Percentiles rank a stretch among this genome's conserved stretches.
Evolutionary conservation across 352 stramenopile genomes (phyloP).

Genomic region (Halophytophthora batemanensis): DNA sequence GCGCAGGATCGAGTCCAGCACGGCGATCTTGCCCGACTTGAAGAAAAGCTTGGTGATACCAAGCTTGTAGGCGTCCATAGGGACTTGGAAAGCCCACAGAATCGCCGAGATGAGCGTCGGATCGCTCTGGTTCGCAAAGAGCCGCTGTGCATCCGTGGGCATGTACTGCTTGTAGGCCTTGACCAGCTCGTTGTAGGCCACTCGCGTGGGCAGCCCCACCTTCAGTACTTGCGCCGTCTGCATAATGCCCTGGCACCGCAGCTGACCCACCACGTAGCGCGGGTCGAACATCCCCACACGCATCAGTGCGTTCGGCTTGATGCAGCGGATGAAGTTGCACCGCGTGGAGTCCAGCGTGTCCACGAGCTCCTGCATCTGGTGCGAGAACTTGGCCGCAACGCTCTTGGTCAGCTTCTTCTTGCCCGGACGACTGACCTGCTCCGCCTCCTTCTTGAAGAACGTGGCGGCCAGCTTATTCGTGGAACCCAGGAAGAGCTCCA

Average conservation of each 20-base stretch:
- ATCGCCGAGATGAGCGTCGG: conserved; percentile 86
- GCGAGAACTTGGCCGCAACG: conserved; percentile 82
- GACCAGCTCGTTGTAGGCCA: conserved; percentile 89
- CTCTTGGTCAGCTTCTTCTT: conserved; percentile 80
- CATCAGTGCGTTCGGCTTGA: conserved; percentile 90
- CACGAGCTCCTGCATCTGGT: conserved; percentile 85
- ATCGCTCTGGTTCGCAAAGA: conserved; percentile 83
- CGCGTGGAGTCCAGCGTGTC: conserved; percentile 82
- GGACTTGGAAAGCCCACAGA: conserved; percentile 89
- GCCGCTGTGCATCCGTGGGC: conserved; percentile 65
- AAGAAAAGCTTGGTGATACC: conserved; percentile 91
- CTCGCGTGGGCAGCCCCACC: conserved; percentile 85
- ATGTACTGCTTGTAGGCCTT: conserved; percentile 84
- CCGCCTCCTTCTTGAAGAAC: conserved; percentile 69
- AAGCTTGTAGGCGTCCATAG: conserved; percentile 81
- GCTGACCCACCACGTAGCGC: conserved; percentile 86
- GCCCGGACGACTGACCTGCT: conserved; percentile 42
- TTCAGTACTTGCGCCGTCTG: conserved; percentile 91
- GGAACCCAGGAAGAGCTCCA: conserved; percentile 74
- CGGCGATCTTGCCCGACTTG: conserved; percentile 89
- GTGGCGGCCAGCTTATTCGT: conserved; percentile 55
- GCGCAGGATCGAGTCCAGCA: conserved; percentile 84
- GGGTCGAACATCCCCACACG: conserved; percentile 80
- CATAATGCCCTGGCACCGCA: conserved; percentile 88
- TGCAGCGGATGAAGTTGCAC: conserved; percentile 89